Evolutionary conservation across 495 filamentous ascomycete genomes (phyloP), one percentile per base, ranked within the genome.

Genomic region (Bryoglossum gracile): DNA sequence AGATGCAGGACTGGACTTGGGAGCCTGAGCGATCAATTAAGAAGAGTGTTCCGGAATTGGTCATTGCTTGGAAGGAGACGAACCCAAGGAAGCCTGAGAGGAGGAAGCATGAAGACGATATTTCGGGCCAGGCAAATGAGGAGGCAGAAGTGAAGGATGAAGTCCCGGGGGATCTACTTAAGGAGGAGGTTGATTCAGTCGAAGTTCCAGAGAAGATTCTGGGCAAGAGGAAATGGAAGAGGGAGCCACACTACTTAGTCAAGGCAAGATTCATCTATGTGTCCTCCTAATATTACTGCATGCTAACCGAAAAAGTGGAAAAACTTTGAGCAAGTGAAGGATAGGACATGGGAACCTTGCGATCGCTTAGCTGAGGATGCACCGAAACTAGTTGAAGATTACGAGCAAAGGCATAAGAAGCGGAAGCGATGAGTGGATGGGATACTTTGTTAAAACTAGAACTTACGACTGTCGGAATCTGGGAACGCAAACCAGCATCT

Each of bases 321-420:
- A 24, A 38, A 46, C 13, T 54, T 47, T 30, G 14, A 28, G 8
- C 14, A 43, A 17, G 11, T 33, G 19, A 33, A 49, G 24, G 51
- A 54, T 22, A 48, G 40, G n/a, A 54, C 51, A 17, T 54, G 51
- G 51, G 51, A 54, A 17, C 51, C 39, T 8, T 48, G 38, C 25
- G 39, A 49, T 4, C 39, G 33, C 9, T 26, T 54, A 13, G 16
- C 14, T 1, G 36, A 19, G 9, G 51, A 54, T 45, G 45, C 40
- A 8, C 51, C 51, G 10, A 5, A 6, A 17, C 2, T 54, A 30
- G 51, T 49, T n/a, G 45, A 54, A 9, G 51, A 22, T 3, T 54
- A 37, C 28, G 51, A 54, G 45, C 14, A 30, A 16, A n/a, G n/a
- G n/a, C n/a, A n/a, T n/a, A 42, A 44, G 25, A 35, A 26, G 28